These are phyloP conservation scores for Pestalotiopsis fici DNA, from an alignment of 2,329 filamentous ascomycete genomes.

Conservation along the genomic window DNA sequence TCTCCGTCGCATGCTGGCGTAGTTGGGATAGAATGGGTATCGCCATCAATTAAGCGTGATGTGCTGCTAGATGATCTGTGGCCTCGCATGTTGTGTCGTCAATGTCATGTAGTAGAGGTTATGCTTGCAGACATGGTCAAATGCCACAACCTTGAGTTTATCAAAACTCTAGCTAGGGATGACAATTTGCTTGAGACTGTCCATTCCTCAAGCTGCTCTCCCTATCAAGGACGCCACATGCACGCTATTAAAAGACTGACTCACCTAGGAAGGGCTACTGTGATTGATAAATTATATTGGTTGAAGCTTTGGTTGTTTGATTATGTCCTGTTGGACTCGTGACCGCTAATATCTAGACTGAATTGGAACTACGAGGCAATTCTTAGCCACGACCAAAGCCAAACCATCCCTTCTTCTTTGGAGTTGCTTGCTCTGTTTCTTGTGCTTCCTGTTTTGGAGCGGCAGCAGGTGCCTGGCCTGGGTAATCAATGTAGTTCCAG, in stretches of 20 bases:
- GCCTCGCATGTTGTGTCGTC: constrained; percentile 14
- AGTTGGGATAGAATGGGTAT: not conserved
- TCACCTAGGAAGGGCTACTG: not conserved
- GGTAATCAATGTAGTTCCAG: constrained; percentile 97
- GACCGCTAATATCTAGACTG: not conserved
- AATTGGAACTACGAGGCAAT: not conserved
- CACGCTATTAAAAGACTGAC: not conserved
- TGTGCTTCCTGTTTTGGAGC: constrained; percentile 31
- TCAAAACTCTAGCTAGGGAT: constrained; percentile 1
- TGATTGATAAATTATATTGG: not conserved
- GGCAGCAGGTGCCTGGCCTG: constrained; percentile 53
- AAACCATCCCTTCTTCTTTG: constrained; percentile 75
- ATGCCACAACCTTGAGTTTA: not conserved
- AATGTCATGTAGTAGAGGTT: not conserved
- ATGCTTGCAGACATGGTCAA: not conserved
- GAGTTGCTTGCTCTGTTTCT: constrained; percentile 33
- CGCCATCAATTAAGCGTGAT: constrained; percentile 19
- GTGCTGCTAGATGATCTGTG: constrained; percentile 22
- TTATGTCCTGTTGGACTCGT: not conserved
- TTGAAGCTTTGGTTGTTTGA: not conserved
- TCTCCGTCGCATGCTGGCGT: not conserved
- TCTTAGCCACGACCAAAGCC: constrained; percentile 59
- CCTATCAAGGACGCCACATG: not conserved
- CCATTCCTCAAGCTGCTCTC: not conserved
- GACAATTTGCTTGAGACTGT: not conserved